phyloP scores from a whole-genome alignment of 2,329 filamentous ascomycete genomes.

The Xylariaceae sp. region DNA sequence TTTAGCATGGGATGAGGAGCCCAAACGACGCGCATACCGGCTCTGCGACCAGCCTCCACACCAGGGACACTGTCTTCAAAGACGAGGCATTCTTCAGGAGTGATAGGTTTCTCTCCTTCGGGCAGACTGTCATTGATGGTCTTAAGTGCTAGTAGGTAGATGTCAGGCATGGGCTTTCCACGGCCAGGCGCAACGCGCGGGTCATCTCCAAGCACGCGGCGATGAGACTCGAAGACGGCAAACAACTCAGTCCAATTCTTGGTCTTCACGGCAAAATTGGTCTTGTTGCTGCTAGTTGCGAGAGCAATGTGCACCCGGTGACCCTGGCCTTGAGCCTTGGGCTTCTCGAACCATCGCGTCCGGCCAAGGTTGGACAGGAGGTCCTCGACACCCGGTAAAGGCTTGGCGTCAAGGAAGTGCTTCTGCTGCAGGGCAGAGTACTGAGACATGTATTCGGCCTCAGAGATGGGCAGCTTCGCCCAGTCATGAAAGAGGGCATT shows the following conservation, averaged over 20 bases:
- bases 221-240: constrained; percentile 60
- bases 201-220: constrained; percentile 83
- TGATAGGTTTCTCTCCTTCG: constrained; percentile 58
- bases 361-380: constrained; percentile 58
- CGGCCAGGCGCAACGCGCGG: constrained; percentile 66
- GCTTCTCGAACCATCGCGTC: constrained; percentile 45
- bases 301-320: constrained; percentile 70
- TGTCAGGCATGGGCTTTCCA: constrained; percentile 94
- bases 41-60: constrained; percentile 82
- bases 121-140: constrained; percentile 73
- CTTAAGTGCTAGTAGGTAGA: constrained; percentile 80
- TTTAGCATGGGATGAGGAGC: constrained; percentile 76
- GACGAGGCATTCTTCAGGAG: constrained; percentile 83
- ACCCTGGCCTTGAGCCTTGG: constrained; percentile 31
- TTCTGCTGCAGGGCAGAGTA: constrained; percentile 60
- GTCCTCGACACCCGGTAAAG: constrained; percentile 70
- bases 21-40: constrained; percentile 94
- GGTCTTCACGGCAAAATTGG: constrained; percentile 76
- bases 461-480: constrained; percentile 75
- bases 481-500: constrained; percentile 63
- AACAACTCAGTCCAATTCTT: constrained; percentile 54
- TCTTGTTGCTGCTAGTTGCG: constrained; percentile 69
- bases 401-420: constrained; percentile 68
- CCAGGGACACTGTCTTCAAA: constrained; percentile 95
- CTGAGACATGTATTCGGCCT: constrained; percentile 59